Evolutionary conservation across 495 filamentous ascomycete genomes (phyloP), one percentile per base, ranked within the genome.

Genomic region (Bombardia bombarda): DNA sequence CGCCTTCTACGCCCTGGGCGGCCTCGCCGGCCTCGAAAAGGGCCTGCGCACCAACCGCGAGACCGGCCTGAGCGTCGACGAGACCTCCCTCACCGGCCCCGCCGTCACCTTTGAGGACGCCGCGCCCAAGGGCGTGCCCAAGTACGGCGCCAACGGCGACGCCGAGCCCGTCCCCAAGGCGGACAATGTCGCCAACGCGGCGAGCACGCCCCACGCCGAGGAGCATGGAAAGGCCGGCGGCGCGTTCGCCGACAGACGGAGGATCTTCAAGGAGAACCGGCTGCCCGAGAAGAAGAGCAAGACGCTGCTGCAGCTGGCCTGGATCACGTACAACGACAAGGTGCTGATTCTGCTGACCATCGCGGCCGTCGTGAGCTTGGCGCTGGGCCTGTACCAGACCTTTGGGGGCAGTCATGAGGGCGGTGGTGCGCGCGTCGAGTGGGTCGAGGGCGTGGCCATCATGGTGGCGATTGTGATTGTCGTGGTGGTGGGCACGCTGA

Each of bases 251-350:
- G 83, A 87, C 54, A 71, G 87, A 34, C 78, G 79, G 51, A 72
- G 82, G 22, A 63, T 89, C 19, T 93, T 67, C 46, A 49, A 71
- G 35, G 78, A 85, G 50, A 93, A 93, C 51, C 61, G 75, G 42
- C 57, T 93, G 24, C 87, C 87, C 0, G 75, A 74, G 50, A 84
- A 86, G 60, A 84, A 89, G 55, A 74, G 77, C 34, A 83, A 86
- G 41, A 77, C 70, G 28, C 75, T 93, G 40, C 70, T 83, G 51
- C 68, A 80, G 46, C 55, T 90, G 20, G 80, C 88, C 38, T 93
- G 86, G 86, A 80, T 82, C 49, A 85, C 86, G 10, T 89, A 87
- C 60, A 87, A 90, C 51, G 87, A 93, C 62, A 87, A 87, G 48
- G 82, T 93, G 20, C 67, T 93, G 40, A 84, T 90, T 19, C 63